Evolutionary conservation across 768 basidiomycete genomes (phyloP).

Genomic region (button mushroom (Agaricus bisporus)): DNA sequence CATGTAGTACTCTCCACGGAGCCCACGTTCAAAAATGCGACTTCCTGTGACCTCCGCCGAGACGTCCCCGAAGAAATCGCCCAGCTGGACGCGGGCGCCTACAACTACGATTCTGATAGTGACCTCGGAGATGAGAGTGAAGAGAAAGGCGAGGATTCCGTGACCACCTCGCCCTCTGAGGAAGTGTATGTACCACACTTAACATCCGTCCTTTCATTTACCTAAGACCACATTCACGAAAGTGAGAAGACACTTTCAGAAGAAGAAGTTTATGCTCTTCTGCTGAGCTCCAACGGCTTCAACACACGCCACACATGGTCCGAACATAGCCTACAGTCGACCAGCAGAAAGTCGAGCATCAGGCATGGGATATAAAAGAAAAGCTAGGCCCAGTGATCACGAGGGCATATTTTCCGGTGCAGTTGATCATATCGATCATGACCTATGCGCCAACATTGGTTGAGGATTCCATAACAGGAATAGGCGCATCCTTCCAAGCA

Average conservation of each 20-base stretch:
- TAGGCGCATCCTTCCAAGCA: no score
- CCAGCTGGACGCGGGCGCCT: background rate
- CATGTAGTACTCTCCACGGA: slow-evolving; percentile 2
- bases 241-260: background rate
- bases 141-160: background rate
- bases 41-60: background rate
- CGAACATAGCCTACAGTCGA: no score
- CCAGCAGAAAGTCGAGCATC: no score
- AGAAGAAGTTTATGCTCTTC: no score
- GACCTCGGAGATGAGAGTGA: slow-evolving; percentile 6
- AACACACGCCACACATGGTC: no score
- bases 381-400: no score
- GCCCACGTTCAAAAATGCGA: background rate
- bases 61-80: background rate
- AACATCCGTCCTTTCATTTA: background rate
- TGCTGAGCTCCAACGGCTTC: no score
- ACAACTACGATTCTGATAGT: slow-evolving; percentile 10
- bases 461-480: no score
- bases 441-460: no score
- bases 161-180: background rate
- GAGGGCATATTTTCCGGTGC: no score
- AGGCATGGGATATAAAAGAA: no score
- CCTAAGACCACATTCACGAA: background rate
- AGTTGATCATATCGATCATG: no score
- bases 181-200: background rate